Conservation (phyloP, 2,329 filamentous ascomycete genomes). For the Lachnellula hyalina region DNA sequence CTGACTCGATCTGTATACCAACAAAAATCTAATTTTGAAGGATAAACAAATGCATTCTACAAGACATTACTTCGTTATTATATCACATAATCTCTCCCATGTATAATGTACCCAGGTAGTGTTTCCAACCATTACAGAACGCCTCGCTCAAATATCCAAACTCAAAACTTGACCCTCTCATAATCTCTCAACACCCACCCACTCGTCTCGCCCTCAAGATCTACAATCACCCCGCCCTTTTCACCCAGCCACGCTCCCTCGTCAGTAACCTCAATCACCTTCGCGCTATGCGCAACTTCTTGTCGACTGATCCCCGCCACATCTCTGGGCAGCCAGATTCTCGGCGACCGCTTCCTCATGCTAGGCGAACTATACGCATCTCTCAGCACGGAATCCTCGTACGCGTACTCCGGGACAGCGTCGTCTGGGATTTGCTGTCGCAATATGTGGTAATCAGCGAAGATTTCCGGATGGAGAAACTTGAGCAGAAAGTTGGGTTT, state of each 20-base stretch:
- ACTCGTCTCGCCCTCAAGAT: conserved; percentile 16
- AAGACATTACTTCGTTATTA: no score
- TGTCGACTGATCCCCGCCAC: conserved; percentile 49
- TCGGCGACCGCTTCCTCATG: conserved; percentile 48
- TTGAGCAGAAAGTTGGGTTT: conserved; percentile 41
- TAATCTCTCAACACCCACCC: conserved; percentile 13
- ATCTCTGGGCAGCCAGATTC: conserved; percentile 58
- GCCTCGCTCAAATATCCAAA: not conserved
- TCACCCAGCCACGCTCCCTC: conserved; percentile 51
- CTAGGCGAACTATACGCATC: conserved; percentile 55
- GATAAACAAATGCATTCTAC: no score
- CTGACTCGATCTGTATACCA: no score
- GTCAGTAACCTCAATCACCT: conserved; percentile 54
- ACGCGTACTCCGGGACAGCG: conserved; percentile 36
- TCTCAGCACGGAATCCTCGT: conserved; percentile 38
- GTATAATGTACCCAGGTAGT: not conserved
- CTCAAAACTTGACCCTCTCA: conserved; percentile 19
- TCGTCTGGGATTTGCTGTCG: conserved; percentile 44
- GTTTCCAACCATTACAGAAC: not conserved
- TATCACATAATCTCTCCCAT: not conserved
- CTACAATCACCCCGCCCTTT: conserved; percentile 13
- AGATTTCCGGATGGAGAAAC: conserved; percentile 55
- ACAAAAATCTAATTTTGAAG: no score
- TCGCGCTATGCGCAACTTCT: conserved; percentile 46
- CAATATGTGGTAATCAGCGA: conserved; percentile 49